Conservation (phyloP, 768 basidiomycete species). For the Lactifluus hygrophoroides region DNA sequence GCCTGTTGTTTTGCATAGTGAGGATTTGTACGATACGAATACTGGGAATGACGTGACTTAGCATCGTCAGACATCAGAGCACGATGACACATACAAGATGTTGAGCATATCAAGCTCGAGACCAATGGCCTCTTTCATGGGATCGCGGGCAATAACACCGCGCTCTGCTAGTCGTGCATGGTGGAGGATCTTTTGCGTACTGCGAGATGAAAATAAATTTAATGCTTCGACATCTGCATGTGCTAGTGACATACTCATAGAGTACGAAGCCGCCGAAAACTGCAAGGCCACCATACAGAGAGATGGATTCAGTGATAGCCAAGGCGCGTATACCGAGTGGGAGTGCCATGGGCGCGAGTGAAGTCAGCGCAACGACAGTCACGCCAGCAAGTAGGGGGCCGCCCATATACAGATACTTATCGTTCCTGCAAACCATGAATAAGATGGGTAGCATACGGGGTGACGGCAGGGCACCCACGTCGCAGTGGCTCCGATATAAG, state of each 20-base stretch:
- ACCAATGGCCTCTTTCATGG: slow-evolving; percentile 68
- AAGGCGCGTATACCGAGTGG: slow-evolving; percentile 73
- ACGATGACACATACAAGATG: slow-evolving; percentile 55
- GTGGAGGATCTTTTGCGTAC: slow-evolving; percentile 78
- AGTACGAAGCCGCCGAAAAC: slow-evolving; percentile 84
- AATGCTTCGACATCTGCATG: neutral
- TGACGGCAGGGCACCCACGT: slow-evolving; percentile 34
- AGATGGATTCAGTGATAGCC: slow-evolving; percentile 67
- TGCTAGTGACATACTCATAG: slow-evolving; percentile 52
- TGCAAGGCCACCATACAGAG: slow-evolving; percentile 81
- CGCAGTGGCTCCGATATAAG: slow-evolving; percentile 85
- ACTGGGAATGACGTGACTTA: slow-evolving; percentile 31
- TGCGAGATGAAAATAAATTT: slow-evolving; percentile 23
- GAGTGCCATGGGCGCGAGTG: slow-evolving; percentile 85
- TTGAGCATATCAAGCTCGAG: slow-evolving; percentile 86
- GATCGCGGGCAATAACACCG: slow-evolving; percentile 59
- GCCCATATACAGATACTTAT: slow-evolving; percentile 79
- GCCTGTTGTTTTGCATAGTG: slow-evolving; percentile 53
- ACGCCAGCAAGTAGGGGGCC: slow-evolving; percentile 85
- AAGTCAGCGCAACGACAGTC: slow-evolving; percentile 77
- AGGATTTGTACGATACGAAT: slow-evolving; percentile 77
- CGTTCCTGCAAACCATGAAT: slow-evolving; percentile 35
- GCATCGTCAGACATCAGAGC: neutral
- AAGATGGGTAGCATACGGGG: neutral
- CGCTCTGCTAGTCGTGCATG: slow-evolving; percentile 67